These are phyloP conservation scores for Arachis monticola DNA, from an alignment of 331 rosid genomes.

Conservation along the genomic window DNA sequence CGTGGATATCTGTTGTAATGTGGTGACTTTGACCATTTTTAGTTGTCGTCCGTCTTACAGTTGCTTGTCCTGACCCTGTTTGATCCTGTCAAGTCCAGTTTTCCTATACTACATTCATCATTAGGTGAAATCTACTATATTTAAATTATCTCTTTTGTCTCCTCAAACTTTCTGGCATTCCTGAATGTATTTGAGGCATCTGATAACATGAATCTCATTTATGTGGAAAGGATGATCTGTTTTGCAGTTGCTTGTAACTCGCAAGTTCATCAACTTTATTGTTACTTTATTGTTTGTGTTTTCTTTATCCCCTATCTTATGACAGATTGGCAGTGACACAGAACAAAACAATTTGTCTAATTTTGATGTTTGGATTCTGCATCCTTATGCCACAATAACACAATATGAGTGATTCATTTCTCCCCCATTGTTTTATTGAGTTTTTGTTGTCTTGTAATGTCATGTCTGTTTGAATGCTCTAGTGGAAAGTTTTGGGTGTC, in stretches of 20 bases:
- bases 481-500: neutral
- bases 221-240: neutral
- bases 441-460: constrained; percentile 3
- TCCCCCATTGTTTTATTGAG: constrained; percentile 3
- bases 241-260: neutral
- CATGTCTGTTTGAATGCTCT: neutral
- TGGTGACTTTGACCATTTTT: constrained; percentile 25
- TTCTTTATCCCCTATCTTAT: neutral
- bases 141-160: neutral
- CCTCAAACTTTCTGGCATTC: neutral
- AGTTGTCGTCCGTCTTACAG: constrained; percentile 2
- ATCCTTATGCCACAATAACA: constrained; percentile 9
- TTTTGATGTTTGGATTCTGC: constrained; percentile 7
- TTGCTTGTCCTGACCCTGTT: constrained; percentile 9
- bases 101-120: neutral
- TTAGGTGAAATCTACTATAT: neutral
- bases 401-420: neutral
- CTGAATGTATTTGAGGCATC: constrained; percentile 13
- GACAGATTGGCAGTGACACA: no score
- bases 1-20: neutral
- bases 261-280: neutral
- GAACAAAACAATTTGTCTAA: neutral
- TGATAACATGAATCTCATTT: constrained; percentile 22
- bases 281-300: constrained; percentile 2
- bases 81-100: neutral